Evolutionary conservation across 345 rosid species (phyloP).

Genomic region (Gossypium arboreum): DNA sequence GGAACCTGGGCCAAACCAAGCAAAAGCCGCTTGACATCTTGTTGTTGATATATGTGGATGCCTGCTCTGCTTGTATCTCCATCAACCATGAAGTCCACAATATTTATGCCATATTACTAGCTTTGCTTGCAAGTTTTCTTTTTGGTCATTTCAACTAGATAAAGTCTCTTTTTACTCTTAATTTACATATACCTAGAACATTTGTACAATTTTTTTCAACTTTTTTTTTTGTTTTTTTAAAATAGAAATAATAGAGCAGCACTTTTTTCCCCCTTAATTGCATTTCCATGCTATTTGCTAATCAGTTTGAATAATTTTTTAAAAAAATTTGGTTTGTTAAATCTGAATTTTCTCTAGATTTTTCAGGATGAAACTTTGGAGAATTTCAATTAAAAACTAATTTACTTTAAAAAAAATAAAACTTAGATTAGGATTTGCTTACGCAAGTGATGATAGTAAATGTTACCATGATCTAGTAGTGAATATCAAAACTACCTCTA

Average conservation of each 20-base stretch:
- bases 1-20: constrained; percentile 13
- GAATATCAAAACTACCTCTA: no score
- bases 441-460: no score
- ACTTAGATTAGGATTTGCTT: no score
- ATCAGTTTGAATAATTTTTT: no score
- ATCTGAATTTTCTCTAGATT: no score
- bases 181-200: constrained; percentile 9
- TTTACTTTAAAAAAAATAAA: no score
- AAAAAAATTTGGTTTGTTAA: no score
- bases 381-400: no score
- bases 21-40: constrained; percentile 21
- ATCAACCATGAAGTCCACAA: constrained; percentile 6
- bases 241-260: constrained; percentile 37
- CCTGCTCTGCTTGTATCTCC: constrained; percentile 34
- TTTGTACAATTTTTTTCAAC: constrained; percentile 18
- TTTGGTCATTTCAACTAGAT: constrained; percentile 13
- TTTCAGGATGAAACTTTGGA: no score
- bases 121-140: constrained; percentile 19
- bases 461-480: no score
- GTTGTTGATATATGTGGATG: constrained; percentile 15
- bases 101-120: constrained; percentile 15
- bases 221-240: neutral
- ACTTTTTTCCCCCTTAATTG: constrained; percentile 23
- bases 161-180: neutral
- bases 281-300: neutral